phyloP scores from a whole-genome alignment of 768 basidiomycete species.

The Candolleomyces eurysporus region DNA sequence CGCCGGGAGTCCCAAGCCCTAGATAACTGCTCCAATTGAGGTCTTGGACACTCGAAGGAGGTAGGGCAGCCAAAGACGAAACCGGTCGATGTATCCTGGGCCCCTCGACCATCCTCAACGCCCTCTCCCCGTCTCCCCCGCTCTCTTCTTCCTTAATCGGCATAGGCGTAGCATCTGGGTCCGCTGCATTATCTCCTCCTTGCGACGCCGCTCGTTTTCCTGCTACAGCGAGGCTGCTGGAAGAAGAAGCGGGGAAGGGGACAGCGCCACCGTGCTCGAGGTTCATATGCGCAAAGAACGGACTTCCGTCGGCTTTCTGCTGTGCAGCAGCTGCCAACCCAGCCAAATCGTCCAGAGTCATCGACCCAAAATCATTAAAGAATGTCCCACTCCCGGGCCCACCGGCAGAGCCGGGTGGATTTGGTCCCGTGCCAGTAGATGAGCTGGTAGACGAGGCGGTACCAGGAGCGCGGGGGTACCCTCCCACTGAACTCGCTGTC shows the following conservation, averaged over 20 bases:
- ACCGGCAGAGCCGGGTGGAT: background rate
- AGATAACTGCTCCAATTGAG: background rate
- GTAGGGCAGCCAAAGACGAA: slow-evolving; percentile 7
- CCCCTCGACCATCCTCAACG: background rate
- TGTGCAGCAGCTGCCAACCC: slow-evolving; percentile 38
- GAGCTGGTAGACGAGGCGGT: background rate
- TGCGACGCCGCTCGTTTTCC: too few relatives aligned
- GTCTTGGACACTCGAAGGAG: slow-evolving; percentile 3
- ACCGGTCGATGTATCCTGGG: slow-evolving; percentile 7
- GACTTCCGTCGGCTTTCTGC: slow-evolving; percentile 23
- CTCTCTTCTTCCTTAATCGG: slow-evolving; percentile 25
- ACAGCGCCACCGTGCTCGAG: slow-evolving; percentile 2
- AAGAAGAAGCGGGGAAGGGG: slow-evolving; percentile 2
- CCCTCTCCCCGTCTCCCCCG: slow-evolving; percentile 4
- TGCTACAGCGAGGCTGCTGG: too few relatives aligned
- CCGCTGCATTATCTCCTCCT: slow-evolving; percentile 13
- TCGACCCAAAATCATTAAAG: slow-evolving; percentile 66
- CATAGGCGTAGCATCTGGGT: slow-evolving; percentile 52
- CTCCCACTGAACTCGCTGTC: background rate
- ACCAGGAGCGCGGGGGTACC: background rate
- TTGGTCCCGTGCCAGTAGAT: background rate
- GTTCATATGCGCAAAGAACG: slow-evolving; percentile 52
- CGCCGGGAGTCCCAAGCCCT: background rate
- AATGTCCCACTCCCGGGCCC: slow-evolving; percentile 17
- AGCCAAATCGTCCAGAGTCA: slow-evolving; percentile 76